These are phyloP conservation scores for Puccinia hordei DNA, from an alignment of 1,284 basidiomycete genomes.

Conservation along the genomic window DNA sequence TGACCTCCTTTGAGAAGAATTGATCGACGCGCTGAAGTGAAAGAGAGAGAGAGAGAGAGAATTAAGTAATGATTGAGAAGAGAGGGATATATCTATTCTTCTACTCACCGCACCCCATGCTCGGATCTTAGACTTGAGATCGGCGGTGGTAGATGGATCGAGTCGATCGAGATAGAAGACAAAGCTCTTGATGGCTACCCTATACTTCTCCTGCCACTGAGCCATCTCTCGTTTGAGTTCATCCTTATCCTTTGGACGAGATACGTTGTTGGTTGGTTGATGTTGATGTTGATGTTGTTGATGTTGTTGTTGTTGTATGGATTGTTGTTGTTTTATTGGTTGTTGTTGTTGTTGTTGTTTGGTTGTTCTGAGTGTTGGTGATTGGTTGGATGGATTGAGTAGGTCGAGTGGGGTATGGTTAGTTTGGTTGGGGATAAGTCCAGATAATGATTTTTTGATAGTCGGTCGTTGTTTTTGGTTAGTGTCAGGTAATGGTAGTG, in stretches of 20 bases:
- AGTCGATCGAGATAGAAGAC: constrained; percentile 82
- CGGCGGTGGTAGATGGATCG: constrained; percentile 63
- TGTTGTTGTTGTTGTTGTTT: background rate
- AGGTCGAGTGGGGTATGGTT: constrained; percentile 22
- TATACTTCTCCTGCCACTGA: constrained; percentile 79
- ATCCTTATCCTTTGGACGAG: constrained; percentile 35
- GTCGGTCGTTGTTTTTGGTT: background rate
- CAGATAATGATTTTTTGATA: constrained; percentile 24
- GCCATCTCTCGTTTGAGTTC: constrained; percentile 42
- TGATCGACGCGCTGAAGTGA: constrained; percentile 74
- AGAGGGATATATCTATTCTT: constrained; percentile 26
- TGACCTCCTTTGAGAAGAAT: constrained; percentile 81
- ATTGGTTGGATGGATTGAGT: constrained; percentile 23
- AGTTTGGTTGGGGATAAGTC: constrained; percentile 24
- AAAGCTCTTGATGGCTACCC: constrained; percentile 77
- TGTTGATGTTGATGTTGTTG: background rate
- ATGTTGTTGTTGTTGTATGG: no score
- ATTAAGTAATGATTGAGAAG: constrained; percentile 20
- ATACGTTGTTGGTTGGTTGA: background rate
- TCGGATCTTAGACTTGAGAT: constrained; percentile 66
- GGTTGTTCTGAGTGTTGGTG: background rate
- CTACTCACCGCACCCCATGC: constrained; percentile 76
- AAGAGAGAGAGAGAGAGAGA: constrained; percentile 46
- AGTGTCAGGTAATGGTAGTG: background rate
- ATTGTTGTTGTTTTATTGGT: background rate